phyloP scores from a whole-genome alignment of 345 rosid species.

The Trapa bicornis region DNA sequence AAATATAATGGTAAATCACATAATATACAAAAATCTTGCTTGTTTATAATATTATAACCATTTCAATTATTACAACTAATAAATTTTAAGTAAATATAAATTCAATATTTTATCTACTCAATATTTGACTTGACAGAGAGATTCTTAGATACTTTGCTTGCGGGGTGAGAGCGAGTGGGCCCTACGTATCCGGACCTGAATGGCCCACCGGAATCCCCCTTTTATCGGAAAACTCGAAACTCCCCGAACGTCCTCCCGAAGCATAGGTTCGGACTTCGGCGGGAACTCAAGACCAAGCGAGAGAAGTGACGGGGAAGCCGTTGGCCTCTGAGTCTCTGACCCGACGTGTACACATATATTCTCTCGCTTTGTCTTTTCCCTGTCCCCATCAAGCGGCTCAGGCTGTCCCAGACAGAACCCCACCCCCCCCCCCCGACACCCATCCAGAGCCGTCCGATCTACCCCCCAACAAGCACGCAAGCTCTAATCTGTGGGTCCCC shows the following conservation, averaged over 20 bases:
- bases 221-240: constrained; percentile 53
- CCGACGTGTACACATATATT: constrained; percentile 5
- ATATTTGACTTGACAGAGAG: too few relatives aligned
- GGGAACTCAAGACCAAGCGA: too few relatives aligned
- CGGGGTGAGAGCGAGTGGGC: constrained; percentile 41
- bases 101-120: too few relatives aligned
- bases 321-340: constrained; percentile 21
- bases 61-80: too few relatives aligned
- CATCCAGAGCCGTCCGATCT: constrained; percentile 3
- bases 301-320: constrained; percentile 43
- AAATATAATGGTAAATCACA: too few relatives aligned
- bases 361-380: too few relatives aligned
- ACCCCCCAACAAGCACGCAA: constrained; percentile 6
- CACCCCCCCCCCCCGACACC: neutral
- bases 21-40: too few relatives aligned
- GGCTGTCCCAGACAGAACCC: neutral
- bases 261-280: neutral
- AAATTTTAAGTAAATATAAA: too few relatives aligned
- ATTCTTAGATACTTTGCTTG: constrained; percentile 72
- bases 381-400: neutral
- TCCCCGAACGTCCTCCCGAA: too few relatives aligned
- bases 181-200: constrained; percentile 23
- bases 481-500: neutral
- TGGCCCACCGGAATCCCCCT: constrained; percentile 1
- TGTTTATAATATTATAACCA: too few relatives aligned